These are phyloP conservation scores for Fusarium mangiferae DNA, from an alignment of 2,329 filamentous ascomycete species.

Conservation along the genomic window DNA sequence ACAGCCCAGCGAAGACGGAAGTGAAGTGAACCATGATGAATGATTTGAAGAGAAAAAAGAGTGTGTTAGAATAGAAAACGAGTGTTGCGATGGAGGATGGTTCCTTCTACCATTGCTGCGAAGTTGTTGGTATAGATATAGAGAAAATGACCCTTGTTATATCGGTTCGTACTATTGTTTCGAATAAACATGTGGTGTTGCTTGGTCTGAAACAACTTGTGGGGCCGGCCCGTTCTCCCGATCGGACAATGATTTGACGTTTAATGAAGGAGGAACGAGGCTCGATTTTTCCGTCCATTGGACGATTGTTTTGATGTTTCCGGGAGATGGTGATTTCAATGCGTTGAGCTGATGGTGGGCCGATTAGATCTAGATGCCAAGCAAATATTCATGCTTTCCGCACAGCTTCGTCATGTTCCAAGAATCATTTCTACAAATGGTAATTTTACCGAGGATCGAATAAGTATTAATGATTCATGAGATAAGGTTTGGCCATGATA, in stretches of 20 bases:
- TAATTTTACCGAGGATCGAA: neutral
- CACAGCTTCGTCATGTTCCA: neutral
- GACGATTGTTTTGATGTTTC: conserved; percentile 24
- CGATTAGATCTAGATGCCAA: conserved; percentile 8
- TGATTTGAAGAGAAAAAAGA: conserved; percentile 25
- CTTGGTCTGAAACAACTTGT: conserved; percentile 37
- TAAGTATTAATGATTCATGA: no score
- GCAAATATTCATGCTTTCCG: neutral
- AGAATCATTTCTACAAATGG: neutral
- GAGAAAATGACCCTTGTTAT: neutral
- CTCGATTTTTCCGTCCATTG: conserved; percentile 38
- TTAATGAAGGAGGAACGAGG: conserved; percentile 35
- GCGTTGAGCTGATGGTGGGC: conserved; percentile 5
- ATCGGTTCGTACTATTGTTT: conserved; percentile 7
- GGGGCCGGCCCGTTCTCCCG: conserved; percentile 3
- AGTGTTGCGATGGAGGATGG: conserved; percentile 13
- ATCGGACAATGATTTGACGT: conserved; percentile 25
- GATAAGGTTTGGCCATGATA: neutral
- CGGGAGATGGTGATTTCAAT: neutral
- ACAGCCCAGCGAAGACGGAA: conserved; percentile 41
- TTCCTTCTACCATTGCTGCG: neutral
- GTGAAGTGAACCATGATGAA: conserved; percentile 40
- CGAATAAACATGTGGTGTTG: conserved; percentile 16
- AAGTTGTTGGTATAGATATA: conserved; percentile 3
- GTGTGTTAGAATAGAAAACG: conserved; percentile 20